These are phyloP conservation scores for Hippophae gyantsensis DNA, from an alignment of 306 rosid genomes.

Conservation along the genomic window DNA sequence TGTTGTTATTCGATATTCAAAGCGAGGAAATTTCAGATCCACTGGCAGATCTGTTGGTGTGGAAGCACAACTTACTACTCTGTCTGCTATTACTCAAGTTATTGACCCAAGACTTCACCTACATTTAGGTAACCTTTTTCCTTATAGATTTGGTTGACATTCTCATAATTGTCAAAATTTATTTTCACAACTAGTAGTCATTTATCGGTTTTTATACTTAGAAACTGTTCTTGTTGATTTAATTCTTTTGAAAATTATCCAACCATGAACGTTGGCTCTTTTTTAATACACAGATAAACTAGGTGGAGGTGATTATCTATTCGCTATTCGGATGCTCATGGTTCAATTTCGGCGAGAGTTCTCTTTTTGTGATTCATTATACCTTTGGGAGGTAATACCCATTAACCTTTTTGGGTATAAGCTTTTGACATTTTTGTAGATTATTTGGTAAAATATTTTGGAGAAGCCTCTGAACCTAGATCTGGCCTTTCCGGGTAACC, in stretches of 20 bases:
- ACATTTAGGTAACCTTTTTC: slow-evolving; percentile 64
- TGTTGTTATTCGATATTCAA: slow-evolving; percentile 28
- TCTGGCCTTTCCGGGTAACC: too few relatives aligned
- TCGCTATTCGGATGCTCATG: slow-evolving; percentile 99
- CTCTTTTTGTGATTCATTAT: slow-evolving; percentile 92
- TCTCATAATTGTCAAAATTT: too few relatives aligned
- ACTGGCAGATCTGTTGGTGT: slow-evolving; percentile 83
- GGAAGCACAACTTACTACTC: slow-evolving; percentile 63
- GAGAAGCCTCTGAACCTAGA: too few relatives aligned
- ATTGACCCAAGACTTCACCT: slow-evolving; percentile 95
- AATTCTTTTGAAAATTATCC: slow-evolving; percentile 15
- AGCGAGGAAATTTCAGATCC: slow-evolving; percentile 98
- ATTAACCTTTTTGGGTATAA: slow-evolving; percentile 5
- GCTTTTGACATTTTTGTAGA: not conserved
- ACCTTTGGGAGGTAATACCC: slow-evolving; percentile 89
- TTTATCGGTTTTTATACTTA: too few relatives aligned
- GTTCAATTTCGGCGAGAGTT: slow-evolving; percentile 96
- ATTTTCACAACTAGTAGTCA: too few relatives aligned
- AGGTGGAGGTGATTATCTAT: slow-evolving; percentile 94
- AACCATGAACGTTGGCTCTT: slow-evolving; percentile 15
- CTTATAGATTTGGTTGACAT: not conserved
- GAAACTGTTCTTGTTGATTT: not conserved
- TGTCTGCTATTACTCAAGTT: slow-evolving; percentile 90
- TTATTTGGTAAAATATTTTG: not conserved
- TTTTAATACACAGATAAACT: slow-evolving; percentile 64